Evolutionary conservation across 345 rosid genomes (phyloP), one percentile per base, ranked within the genome.

Genomic region (Arabis alpina): DNA sequence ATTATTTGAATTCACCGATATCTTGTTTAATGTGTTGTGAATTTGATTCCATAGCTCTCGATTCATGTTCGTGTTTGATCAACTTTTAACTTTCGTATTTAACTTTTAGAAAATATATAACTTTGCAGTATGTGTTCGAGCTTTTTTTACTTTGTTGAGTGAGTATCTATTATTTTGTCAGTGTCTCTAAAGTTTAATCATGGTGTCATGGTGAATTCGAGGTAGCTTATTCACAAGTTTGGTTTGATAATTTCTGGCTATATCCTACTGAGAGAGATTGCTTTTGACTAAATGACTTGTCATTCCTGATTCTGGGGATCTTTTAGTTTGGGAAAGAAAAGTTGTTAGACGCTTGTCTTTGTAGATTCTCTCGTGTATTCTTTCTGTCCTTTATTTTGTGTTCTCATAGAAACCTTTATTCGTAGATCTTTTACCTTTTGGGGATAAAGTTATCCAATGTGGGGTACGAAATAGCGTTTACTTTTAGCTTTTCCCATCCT

Each of bases 141-240:
- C n/a, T n/a, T n/a, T n/a, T n/a, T n/a, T n/a, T n/a, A n/a, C n/a
- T n/a, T n/a, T n/a, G n/a, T n/a, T n/a, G n/a, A n/a, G n/a, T n/a
- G n/a, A n/a, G n/a, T n/a, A n/a, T n/a, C n/a, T n/a, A n/a, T n/a
- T n/a, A n/a, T n/a, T n/a, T n/a, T n/a, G n/a, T n/a, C n/a, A n/a
- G n/a, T n/a, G n/a, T n/a, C n/a, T n/a, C n/a, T n/a, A n/a, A n/a
- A n/a, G n/a, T n/a, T n/a, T n/a, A n/a, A n/a, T n/a, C n/a, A n/a
- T n/a, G n/a, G n/a, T 63, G 71, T 98, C 57, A 95, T 95, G 99
- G 75, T 85, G 84, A 72, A 95, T 95, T 62, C 92, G 50, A 81
- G 98, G 49, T 79, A 92, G 2, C 51, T n/a, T n/a, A n/a, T n/a
- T n/a, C n/a, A n/a, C n/a, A n/a, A n/a, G 24, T 48, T 27, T 51